Evolutionary conservation across 768 basidiomycete genomes (phyloP).

Genomic region (Xanthoconium stramineum): DNA sequence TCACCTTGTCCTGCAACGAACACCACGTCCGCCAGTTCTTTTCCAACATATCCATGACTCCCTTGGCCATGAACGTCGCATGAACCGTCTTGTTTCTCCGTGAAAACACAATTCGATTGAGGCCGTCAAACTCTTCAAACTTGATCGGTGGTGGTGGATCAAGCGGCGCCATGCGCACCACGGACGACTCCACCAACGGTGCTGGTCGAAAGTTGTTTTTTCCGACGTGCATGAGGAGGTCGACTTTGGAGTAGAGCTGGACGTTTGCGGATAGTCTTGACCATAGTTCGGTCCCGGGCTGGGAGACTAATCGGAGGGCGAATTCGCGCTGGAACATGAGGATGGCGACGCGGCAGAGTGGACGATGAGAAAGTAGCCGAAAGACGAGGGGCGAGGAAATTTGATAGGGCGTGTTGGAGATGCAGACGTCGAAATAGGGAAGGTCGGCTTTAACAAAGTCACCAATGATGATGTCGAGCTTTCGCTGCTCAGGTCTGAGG

Average conservation of each 20-base stretch:
- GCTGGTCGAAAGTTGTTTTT: constrained; percentile 96
- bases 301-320: constrained; percentile 85
- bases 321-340: constrained; percentile 99
- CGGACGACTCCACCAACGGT: constrained; percentile 90
- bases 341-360: constrained; percentile 88
- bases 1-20: constrained; percentile 67
- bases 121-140: constrained; percentile 97
- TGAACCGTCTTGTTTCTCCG: constrained; percentile 88
- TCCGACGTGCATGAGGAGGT: constrained; percentile 94
- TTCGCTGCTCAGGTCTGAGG: constrained; percentile 87
- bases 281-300: constrained; percentile 83
- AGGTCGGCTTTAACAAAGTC: constrained; percentile 98
- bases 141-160: constrained; percentile 95
- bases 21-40: constrained; percentile 93
- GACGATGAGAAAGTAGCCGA: constrained; percentile 93
- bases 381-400: constrained; percentile 98
- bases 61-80: constrained; percentile 90
- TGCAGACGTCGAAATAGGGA: constrained; percentile 98
- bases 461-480: constrained; percentile 92
- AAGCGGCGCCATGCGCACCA: constrained; percentile 85
- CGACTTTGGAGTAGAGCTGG: constrained; percentile 95
- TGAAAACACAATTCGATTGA: constrained; percentile 87
- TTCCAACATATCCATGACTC: constrained; percentile 92
- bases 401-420: constrained; percentile 98
- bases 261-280: constrained; percentile 95